Percentiles rank a stretch among this genome's conserved stretches.
Evolutionary conservation across 805 yeast species (phyloP).

Genomic region (Candida bentonensis): DNA sequence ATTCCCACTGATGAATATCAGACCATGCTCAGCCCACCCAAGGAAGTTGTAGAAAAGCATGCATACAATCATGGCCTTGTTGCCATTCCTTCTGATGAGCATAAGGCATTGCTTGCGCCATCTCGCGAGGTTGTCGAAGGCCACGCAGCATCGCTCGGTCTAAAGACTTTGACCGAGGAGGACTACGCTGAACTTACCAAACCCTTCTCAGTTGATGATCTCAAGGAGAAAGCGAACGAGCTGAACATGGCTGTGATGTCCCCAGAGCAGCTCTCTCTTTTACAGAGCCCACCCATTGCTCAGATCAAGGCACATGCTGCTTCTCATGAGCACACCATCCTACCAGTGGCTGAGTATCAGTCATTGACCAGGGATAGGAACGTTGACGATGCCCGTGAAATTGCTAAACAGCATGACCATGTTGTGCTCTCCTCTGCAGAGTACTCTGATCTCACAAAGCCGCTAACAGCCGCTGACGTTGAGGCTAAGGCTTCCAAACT

Average conservation of each 20-base stretch:
- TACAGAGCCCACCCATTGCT: background rate
- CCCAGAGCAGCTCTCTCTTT: background rate
- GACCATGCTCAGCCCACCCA: no score
- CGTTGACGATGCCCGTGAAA: background rate
- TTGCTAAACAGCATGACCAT: background rate
- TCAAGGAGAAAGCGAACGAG: background rate
- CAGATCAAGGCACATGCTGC: background rate
- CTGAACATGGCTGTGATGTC: background rate
- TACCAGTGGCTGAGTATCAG: conserved; percentile 7
- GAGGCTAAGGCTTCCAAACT: conserved; percentile 2
- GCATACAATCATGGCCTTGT: no score
- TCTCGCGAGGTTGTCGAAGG: no score
- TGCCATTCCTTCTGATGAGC: conserved; percentile 12
- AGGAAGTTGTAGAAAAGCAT: conserved; percentile 1
- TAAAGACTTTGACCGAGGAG: background rate
- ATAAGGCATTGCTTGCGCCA: conserved; percentile 7
- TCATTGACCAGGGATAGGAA: conserved; percentile 6
- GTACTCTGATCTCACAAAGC: background rate
- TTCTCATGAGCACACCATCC: conserved; percentile 5
- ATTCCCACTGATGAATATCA: conserved; percentile 13
- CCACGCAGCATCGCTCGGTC: no score
- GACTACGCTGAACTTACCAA: conserved; percentile 3
- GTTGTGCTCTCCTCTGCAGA: background rate
- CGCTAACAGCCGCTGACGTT: background rate
- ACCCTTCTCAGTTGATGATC: conserved; percentile 1